phyloP scores from a whole-genome alignment of 2,329 filamentous ascomycete species.

The Fusarium chaquense region DNA sequence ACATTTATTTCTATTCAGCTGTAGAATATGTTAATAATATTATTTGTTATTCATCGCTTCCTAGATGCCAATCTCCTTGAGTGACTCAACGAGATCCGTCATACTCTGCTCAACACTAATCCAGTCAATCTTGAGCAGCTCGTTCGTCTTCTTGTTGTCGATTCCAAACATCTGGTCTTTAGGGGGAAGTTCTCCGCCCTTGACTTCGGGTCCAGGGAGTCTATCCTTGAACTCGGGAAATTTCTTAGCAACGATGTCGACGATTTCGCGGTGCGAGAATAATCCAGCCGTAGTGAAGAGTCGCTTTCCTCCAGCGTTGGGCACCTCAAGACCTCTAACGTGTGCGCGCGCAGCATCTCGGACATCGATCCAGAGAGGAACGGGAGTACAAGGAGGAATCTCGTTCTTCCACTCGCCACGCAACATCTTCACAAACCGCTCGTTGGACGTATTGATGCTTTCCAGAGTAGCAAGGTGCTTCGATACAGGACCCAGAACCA shows the following conservation, averaged over 20 bases:
- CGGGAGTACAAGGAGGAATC: slow-evolving; percentile 57
- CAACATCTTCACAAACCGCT: slow-evolving; percentile 64
- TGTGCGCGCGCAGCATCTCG: slow-evolving; percentile 67
- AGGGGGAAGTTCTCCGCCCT: slow-evolving; percentile 58
- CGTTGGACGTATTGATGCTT: slow-evolving; percentile 66
- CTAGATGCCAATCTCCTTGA: slow-evolving; percentile 61
- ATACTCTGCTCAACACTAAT: slow-evolving; percentile 71
- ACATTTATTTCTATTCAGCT: background rate
- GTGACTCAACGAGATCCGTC: slow-evolving; percentile 72
- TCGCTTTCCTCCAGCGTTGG: slow-evolving; percentile 62
- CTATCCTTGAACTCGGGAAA: slow-evolving; percentile 64
- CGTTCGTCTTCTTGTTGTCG: slow-evolving; percentile 69
- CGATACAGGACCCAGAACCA: slow-evolving; percentile 66
- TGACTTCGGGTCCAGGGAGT: slow-evolving; percentile 59
- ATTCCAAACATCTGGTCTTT: slow-evolving; percentile 61
- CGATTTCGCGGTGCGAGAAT: slow-evolving; percentile 62
- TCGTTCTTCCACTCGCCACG: slow-evolving; percentile 61
- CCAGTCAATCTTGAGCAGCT: slow-evolving; percentile 73
- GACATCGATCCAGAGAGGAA: slow-evolving; percentile 66
- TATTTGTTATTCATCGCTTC: background rate
- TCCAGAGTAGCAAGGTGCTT: slow-evolving; percentile 60
- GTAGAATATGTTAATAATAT: slow-evolving; percentile 8
- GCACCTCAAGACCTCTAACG: slow-evolving; percentile 62
- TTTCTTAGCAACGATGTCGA: slow-evolving; percentile 57
- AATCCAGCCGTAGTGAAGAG: slow-evolving; percentile 63